Base-by-base conservation (phyloP, 2,329 filamentous ascomycete species). In the Trichoderma cornu-damae region DNA sequence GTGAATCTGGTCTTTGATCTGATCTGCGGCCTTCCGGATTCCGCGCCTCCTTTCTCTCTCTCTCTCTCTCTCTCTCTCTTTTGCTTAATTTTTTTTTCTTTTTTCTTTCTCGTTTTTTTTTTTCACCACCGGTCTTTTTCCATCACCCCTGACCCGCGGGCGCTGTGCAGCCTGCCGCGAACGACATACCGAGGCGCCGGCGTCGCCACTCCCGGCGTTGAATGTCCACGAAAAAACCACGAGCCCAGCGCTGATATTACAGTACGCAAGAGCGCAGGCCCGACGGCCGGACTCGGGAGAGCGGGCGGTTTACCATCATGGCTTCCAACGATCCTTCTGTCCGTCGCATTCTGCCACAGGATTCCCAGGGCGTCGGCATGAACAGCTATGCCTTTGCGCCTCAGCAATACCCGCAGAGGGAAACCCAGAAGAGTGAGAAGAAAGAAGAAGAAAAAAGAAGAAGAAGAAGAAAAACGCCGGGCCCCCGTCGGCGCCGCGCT, bases 401-500 rank as follows among this genome's bases (percentile, higher is more conserved):
- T 64, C 78, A 78, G 61, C 74, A 78, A 51, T 78, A 69, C 57
- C 71, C 72, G 42, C 74, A 74, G 61, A 81, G 87, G 65, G 88
- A 91, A 72, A 89, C 88, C 60, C 89, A 93, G 69, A 93, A 92
- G 77, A 93, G 88, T 93, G 78, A 79, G 86, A 59, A n/a, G n/a
- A n/a, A n/a, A n/a, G n/a, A n/a, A n/a, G n/a, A n/a, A n/a, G n/a
- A n/a, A n/a, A n/a, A n/a, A n/a, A n/a, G n/a, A n/a, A n/a, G n/a
- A n/a, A n/a, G n/a, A n/a, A n/a, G n/a, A n/a, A n/a, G n/a, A n/a
- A n/a, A n/a, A 48, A 20, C 12, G 32, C 35, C 14, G 30, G 34
- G n/a, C n/a, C 40, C 26, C 24, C 46, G 7, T 24, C 3, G 7
- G 4, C 28, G 26, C 22, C 11, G 34, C 28, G n/a, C n/a, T 24